Evolutionary conservation across 2,329 filamentous ascomycete species (phyloP).

Genomic region (Diaporthe vaccinii): DNA sequence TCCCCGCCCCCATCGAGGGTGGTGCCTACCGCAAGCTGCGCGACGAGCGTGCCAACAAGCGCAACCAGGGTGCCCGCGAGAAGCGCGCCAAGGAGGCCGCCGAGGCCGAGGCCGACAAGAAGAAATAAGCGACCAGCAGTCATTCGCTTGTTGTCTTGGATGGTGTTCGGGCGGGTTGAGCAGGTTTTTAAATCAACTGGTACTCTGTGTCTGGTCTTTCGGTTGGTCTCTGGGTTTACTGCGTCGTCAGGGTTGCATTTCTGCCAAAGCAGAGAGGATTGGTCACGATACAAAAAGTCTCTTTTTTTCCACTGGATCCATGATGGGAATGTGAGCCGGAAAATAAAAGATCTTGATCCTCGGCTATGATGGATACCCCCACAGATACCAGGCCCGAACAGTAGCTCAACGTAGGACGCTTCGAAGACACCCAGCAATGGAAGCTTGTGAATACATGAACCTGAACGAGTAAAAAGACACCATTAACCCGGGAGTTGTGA

Average conservation of each 20-base stretch:
- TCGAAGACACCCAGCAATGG: constrained; percentile 9
- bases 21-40: constrained; percentile 90
- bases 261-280: constrained; percentile 39
- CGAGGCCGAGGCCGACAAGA: constrained; percentile 84
- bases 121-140: constrained; percentile 71
- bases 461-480: neutral
- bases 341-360: constrained; percentile 31
- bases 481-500: neutral
- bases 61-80: constrained; percentile 86
- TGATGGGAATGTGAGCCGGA: constrained; percentile 29
- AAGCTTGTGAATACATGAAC: constrained; percentile 20
- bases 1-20: constrained; percentile 82
- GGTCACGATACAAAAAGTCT: constrained; percentile 41
- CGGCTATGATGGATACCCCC: constrained; percentile 32
- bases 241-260: constrained; percentile 41
- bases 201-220: constrained; percentile 43
- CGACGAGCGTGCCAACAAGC: constrained; percentile 84
- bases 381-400: constrained; percentile 25
- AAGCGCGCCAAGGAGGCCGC: constrained; percentile 93
- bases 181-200: constrained; percentile 38
- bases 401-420: constrained; percentile 30
- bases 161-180: constrained; percentile 31
- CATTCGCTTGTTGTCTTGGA: constrained; percentile 20
- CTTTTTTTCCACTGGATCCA: constrained; percentile 12
- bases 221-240: constrained; percentile 44